phyloP scores from a whole-genome alignment of 2,329 filamentous ascomycete species.

The Phialophora tarda region DNA sequence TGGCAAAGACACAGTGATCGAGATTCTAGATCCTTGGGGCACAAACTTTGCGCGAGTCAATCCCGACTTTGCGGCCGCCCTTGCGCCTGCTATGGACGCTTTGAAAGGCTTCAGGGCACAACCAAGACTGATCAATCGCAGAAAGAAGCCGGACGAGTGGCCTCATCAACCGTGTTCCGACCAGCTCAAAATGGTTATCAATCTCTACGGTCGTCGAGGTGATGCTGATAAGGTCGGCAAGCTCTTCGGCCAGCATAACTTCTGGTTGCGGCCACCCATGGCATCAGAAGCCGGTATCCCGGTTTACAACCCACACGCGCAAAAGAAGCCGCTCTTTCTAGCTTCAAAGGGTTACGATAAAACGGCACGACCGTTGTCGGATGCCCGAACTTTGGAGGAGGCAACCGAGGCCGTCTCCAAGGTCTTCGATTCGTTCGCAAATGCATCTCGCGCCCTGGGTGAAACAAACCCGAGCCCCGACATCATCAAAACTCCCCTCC shows the following conservation, averaged over 20 bases:
- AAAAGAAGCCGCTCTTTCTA: conserved; percentile 54
- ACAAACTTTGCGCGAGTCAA: conserved; percentile 79
- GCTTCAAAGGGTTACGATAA: conserved; percentile 35
- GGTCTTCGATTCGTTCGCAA: conserved; percentile 80
- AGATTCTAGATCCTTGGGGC: conserved; percentile 73
- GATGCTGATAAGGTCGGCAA: conserved; percentile 69
- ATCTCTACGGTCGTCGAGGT: conserved; percentile 77
- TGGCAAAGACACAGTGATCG: conserved; percentile 61
- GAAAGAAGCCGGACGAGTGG: conserved; percentile 66
- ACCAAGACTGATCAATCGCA: conserved; percentile 71
- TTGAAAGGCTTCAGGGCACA: conserved; percentile 70
- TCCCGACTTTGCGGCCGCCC: conserved; percentile 65
- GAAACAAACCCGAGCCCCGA: conserved; percentile 67
- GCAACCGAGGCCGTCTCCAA: conserved; percentile 81
- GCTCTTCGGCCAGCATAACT: conserved; percentile 67
- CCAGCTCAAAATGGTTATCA: conserved; percentile 69
- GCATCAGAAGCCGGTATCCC: conserved; percentile 71
- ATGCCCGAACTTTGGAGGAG: conserved; percentile 77
- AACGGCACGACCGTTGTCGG: conserved; percentile 43
- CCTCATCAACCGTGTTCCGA: conserved; percentile 67
- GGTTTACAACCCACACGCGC: conserved; percentile 76
- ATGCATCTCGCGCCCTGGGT: conserved; percentile 75
- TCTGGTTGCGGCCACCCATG: conserved; percentile 71
- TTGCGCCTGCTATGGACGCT: conserved; percentile 76
- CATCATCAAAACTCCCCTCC: conserved; percentile 69